Base-by-base conservation (phyloP, 495 filamentous ascomycete species). In the Massariosphaeria phaeospora region DNA sequence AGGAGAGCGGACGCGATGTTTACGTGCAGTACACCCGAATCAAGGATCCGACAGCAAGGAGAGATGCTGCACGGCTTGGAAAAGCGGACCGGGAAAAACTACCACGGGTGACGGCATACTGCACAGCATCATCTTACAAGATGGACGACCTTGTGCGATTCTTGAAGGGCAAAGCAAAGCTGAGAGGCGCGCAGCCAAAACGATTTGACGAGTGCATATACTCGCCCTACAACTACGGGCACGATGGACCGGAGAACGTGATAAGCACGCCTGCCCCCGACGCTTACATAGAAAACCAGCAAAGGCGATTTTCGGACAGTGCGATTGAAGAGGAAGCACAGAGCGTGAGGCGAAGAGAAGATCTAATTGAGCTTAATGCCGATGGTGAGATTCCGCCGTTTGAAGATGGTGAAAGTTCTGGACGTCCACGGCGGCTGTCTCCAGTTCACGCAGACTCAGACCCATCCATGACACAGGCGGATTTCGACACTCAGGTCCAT, bases 201-300 rank as follows among this genome's bases (percentile, higher is more conserved):
- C 71, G 88, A 34, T 94, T 93, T 55, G 93, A 98, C 68, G 94
- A 98, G 61, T 98, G 93, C 69, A 88, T 97, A 50, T 98, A 96
- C 66, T 88, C 91, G 2, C 87, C 90, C 0, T 98, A 89, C 67
- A 84, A 80, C 58, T 97, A 97, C 58, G 68, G 52, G 9, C 45
- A 55, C 26, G 41, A 25, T 11, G 54, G 46, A 2, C 27, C 40
- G 23, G 46, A 42, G 18, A 13, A 49, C 43, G 48, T 40, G 31
- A 48, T 40, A 15, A 57, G 60, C 43, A 40, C 48, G 9, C 40
- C 29, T 17, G 44, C 61, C 15, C 49, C 46, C 30, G 49, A 64
- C 71, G 53, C 67, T 59, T 57, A 68, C 74, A 59, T 70, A 73
- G 61, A 73, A 72, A 66, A 46, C 67, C 75, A 36, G 65, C 52